Conservation (phyloP, 2,329 filamentous ascomycete genomes). For the Aspergillus caelatus region DNA sequence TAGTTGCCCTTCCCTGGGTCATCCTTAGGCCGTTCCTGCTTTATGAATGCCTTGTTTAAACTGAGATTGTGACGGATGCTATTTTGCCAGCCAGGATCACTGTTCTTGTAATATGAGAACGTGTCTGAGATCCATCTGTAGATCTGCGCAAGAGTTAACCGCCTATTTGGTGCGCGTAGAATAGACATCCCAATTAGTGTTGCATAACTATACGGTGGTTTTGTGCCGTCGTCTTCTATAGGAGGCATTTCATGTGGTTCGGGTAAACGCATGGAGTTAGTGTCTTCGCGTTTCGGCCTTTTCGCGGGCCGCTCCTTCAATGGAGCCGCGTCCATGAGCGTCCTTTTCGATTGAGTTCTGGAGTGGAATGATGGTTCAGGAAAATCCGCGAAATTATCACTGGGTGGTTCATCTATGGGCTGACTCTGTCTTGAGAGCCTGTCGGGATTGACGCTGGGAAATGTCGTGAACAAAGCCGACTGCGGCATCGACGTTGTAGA, state of each 20-base stretch:
- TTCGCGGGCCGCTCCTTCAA: slow-evolving; percentile 72
- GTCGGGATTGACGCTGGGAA: slow-evolving; percentile 49
- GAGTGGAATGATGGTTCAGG: slow-evolving; percentile 49
- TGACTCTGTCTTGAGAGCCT: slow-evolving; percentile 52
- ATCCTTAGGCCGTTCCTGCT: slow-evolving; percentile 93
- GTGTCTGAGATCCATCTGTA: slow-evolving; percentile 99
- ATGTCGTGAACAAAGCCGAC: slow-evolving; percentile 54
- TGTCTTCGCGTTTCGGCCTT: slow-evolving; percentile 66
- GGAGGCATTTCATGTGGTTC: slow-evolving; percentile 77
- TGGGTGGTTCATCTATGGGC: slow-evolving; percentile 40
- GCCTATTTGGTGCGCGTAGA: slow-evolving; percentile 77
- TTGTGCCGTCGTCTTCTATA: slow-evolving; percentile 82
- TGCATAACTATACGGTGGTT: slow-evolving; percentile 91
- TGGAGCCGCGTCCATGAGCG: slow-evolving; percentile 71
- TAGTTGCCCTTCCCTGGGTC: slow-evolving; percentile 98
- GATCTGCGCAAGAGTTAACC: slow-evolving; percentile 88
- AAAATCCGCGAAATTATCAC: slow-evolving; percentile 51
- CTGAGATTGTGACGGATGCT: slow-evolving; percentile 98
- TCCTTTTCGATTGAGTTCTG: slow-evolving; percentile 57
- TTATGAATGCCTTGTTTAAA: slow-evolving; percentile 94
- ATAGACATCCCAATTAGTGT: slow-evolving; percentile 97
- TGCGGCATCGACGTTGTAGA: slow-evolving; percentile 40
- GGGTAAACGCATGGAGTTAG: slow-evolving; percentile 58
- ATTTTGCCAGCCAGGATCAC: slow-evolving; percentile 95
- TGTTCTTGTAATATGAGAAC: slow-evolving; percentile 81